Percentiles rank a stretch among this genome's conserved stretches.
Evolutionary conservation across 768 basidiomycete genomes (phyloP).

Genomic region (Boletus edulis): DNA sequence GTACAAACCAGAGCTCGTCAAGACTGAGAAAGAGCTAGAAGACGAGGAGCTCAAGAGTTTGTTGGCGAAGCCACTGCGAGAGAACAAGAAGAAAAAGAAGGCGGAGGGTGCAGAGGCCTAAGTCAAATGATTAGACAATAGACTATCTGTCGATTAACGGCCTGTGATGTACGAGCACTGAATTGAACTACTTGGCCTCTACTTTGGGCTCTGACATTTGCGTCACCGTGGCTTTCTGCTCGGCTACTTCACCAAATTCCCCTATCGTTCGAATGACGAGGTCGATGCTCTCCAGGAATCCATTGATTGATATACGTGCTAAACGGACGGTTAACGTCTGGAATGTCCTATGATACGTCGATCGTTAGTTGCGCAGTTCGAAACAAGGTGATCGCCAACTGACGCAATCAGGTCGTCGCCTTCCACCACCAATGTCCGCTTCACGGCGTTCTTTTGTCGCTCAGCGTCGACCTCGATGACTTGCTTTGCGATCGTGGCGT

Average conservation of each 20-base stretch:
- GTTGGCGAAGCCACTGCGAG: constrained; percentile 75
- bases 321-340: constrained; percentile 79
- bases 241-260: constrained; percentile 73
- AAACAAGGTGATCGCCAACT: constrained; percentile 27
- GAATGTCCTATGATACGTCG: constrained; percentile 50
- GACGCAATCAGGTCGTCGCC: constrained; percentile 74
- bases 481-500: constrained; percentile 79
- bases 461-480: constrained; percentile 87
- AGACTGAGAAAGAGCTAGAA: constrained; percentile 85
- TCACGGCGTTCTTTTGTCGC: constrained; percentile 77
- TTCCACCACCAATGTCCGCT: constrained; percentile 65
- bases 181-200: constrained; percentile 11
- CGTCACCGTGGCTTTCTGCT: constrained; percentile 3
- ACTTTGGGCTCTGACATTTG: constrained; percentile 4
- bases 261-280: constrained; percentile 79
- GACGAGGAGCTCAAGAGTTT: constrained; percentile 84
- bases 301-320: constrained; percentile 81
- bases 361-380: constrained; percentile 1
- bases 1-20: constrained; percentile 91
- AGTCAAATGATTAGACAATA: constrained; percentile 24
- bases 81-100: constrained; percentile 92
- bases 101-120: constrained; percentile 47
- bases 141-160: constrained; percentile 16
- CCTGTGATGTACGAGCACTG: constrained; percentile 12
- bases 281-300: constrained; percentile 87